phyloP scores from a whole-genome alignment of 2,329 filamentous ascomycete genomes.

The Passalora sequoiae region DNA sequence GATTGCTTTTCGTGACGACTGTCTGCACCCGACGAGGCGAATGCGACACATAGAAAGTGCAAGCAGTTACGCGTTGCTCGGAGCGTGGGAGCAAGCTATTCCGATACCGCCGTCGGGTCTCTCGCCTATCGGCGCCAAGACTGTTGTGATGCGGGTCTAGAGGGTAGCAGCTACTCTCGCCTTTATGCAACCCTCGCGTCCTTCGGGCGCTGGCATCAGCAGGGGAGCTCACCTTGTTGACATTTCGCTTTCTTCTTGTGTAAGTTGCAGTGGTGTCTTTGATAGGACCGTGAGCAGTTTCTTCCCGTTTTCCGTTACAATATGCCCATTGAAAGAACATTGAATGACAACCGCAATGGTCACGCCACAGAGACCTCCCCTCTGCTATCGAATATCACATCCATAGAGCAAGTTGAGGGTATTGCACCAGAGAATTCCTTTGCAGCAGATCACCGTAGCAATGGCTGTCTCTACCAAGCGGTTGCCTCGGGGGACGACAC shows the following conservation, averaged over 20 bases:
- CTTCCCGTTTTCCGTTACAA: neutral
- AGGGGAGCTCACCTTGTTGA: too few species aligned
- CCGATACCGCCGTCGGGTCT: neutral
- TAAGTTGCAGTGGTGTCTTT: neutral
- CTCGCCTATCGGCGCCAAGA: neutral
- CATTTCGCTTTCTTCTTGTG: neutral
- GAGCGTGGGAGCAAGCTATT: neutral
- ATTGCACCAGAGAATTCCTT: conserved; percentile 24
- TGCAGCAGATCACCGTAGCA: conserved; percentile 3
- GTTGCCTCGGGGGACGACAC: neutral
- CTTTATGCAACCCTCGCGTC: conserved; percentile 2
- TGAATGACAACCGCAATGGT: conserved; percentile 5
- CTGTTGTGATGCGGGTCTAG: too few species aligned
- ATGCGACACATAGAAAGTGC: too few species aligned
- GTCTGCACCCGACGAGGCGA: too few species aligned
- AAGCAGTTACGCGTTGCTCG: too few species aligned
- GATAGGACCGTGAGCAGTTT: too few species aligned
- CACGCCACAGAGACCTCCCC: conserved; percentile 26
- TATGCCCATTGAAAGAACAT: too few species aligned
- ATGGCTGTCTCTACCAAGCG: conserved; percentile 12
- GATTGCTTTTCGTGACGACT: neutral
- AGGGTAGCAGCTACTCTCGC: too few species aligned
- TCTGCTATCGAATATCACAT: conserved; percentile 17
- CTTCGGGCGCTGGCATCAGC: too few species aligned
- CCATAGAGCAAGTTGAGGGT: conserved; percentile 27